Conservation (phyloP, 2,329 filamentous ascomycete genomes). For the Amauroascus verrucosus region DNA sequence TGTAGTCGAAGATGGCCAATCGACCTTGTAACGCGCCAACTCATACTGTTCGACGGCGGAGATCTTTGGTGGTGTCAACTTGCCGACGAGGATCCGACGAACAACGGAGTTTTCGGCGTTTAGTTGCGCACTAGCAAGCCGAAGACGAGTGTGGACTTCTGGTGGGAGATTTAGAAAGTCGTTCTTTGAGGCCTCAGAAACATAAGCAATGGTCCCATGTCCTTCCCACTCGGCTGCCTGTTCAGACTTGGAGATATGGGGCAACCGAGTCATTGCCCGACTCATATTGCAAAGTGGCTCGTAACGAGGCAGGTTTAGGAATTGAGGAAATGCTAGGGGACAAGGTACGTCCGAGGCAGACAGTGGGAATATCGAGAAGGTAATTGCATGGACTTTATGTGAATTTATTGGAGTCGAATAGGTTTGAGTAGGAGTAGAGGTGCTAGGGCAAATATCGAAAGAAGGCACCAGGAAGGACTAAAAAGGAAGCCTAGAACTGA, state of each 20-base stretch:
- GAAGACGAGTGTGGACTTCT: conserved; percentile 15
- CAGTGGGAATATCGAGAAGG: no score
- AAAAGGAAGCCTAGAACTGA: no score
- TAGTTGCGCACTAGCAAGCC: conserved; percentile 14
- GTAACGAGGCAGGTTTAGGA: no score
- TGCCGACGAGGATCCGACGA: neutral
- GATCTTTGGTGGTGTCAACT: neutral
- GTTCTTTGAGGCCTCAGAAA: conserved; percentile 5
- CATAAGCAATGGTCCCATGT: conserved; percentile 9
- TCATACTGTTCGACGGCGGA: conserved; percentile 14
- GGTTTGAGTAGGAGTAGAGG: no score
- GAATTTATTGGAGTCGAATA: no score
- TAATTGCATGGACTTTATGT: no score
- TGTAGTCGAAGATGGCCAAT: conserved; percentile 3
- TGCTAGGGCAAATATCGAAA: no score
- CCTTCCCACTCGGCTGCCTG: conserved; percentile 7
- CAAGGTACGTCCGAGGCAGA: neutral
- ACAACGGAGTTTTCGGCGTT: conserved; percentile 8
- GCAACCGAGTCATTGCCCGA: neutral
- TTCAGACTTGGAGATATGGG: neutral
- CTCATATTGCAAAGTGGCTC: no score
- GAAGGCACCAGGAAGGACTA: no score
- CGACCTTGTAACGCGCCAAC: conserved; percentile 13
- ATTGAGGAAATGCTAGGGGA: no score
- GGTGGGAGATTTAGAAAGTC: conserved; percentile 13